Evolutionary conservation across 2,329 filamentous ascomycete species (phyloP).

Genomic region (Paraphoma sp.): DNA sequence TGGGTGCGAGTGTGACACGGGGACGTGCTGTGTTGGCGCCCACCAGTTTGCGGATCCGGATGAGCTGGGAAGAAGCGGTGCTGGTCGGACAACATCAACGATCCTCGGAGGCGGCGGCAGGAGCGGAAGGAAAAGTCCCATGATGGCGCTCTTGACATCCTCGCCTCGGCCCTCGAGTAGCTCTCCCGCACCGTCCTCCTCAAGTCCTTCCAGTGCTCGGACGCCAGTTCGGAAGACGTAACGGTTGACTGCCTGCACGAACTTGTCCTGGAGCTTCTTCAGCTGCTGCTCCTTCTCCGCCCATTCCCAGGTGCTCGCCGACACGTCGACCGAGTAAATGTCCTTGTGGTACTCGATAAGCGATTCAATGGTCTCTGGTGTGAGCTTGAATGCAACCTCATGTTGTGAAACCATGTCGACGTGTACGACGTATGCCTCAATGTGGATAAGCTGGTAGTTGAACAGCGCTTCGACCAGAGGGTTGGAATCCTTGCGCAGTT

Average conservation of each 20-base stretch:
- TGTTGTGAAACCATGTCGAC: conserved; percentile 98
- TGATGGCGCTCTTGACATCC: conserved; percentile 87
- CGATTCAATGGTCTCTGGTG: conserved; percentile 88
- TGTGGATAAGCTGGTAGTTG: conserved; percentile 91
- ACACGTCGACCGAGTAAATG: conserved; percentile 88
- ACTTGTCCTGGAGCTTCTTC: conserved; percentile 97
- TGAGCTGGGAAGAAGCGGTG: conserved; percentile 84
- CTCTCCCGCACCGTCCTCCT: conserved; percentile 95
- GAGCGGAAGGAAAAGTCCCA: conserved; percentile 82
- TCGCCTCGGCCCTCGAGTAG: conserved; percentile 89
- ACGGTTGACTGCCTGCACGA: conserved; percentile 94
- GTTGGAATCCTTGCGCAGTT: conserved; percentile 81
- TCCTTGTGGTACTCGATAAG: conserved; percentile 97
- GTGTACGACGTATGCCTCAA: conserved; percentile 98
- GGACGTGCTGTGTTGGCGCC: conserved; percentile 67
- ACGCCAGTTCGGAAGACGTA: conserved; percentile 93
- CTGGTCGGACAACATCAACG: conserved; percentile 86
- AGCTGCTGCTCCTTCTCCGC: conserved; percentile 94
- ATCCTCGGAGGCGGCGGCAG: conserved; percentile 87
- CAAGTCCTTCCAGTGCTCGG: conserved; percentile 88
- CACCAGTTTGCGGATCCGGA: conserved; percentile 78
- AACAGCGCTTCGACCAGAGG: conserved; percentile 85
- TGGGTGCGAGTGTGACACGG: conserved; percentile 69
- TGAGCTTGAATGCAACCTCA: conserved; percentile 98
- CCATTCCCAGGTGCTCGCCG: conserved; percentile 91